Evolutionary conservation across 768 basidiomycete genomes (phyloP), one percentile per base, ranked within the genome.

Genomic region (Boletus vinaceobasis): DNA sequence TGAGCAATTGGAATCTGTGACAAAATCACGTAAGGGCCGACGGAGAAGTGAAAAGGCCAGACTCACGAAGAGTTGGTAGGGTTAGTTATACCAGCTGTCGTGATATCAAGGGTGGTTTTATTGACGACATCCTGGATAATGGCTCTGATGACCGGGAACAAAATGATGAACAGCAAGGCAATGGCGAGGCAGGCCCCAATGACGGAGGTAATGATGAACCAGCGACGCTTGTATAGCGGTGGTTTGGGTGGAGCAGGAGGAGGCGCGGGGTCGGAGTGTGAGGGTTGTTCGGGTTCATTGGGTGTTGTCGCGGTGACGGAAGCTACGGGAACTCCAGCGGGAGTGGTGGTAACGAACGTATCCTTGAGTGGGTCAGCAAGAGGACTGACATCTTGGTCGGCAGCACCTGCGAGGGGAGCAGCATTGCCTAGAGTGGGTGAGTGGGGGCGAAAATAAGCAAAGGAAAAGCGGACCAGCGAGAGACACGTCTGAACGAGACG

Each of bases 71-170:
- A 69, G 57, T 88, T 87, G n/a, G 73, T 64, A 6, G 86, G 81
- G 17, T 70, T 71, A 1, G 73, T 73, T 52, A 88, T 85, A 15
- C 70, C 68, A 8, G 80, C 84, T 27, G 64, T 65, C 27, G 83
- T 73, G 42, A 89, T 73, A 52, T 83, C 74, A 33, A 89, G 72
- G 21, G 74, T 75, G 33, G 80, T 71, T 36, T 75, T 74, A 53
- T 86, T 81, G 15, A 88, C 77, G 38, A 88, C 79, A 39, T 83
- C 75, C 58, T 86, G 85, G 19, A 80, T 77, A 58, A 88, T 85
- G 43, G 86, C 86, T 47, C 71, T 77, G 52, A 88, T 74, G 52
- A 88, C 83, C 7, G 87, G 87, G 66, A 81, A 88, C 23, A 89
- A 68, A 11, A 88, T 44, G 56, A 88, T 79, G 69, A 88, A 89